These are phyloP conservation scores for Solanum neorickii DNA, from an alignment of 257 asterid species.

Conservation along the genomic window DNA sequence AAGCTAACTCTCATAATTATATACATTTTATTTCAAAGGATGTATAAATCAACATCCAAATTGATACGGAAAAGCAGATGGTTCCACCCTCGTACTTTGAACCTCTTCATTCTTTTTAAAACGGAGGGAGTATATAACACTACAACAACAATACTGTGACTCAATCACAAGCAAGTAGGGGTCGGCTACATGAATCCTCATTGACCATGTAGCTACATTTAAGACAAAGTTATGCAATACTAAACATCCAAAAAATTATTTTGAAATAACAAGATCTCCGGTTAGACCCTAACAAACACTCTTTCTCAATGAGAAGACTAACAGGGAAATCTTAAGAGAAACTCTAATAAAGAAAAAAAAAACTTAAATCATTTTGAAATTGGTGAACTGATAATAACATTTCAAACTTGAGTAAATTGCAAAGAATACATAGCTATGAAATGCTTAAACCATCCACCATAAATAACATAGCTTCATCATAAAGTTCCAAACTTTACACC, in stretches of 20 bases:
- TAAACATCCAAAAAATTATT: not conserved
- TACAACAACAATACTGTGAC: not conserved
- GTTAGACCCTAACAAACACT: not conserved
- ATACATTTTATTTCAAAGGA: not conserved
- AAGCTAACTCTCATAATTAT: not conserved
- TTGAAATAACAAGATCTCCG: not conserved
- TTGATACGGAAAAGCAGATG: not conserved
- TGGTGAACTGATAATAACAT: not conserved
- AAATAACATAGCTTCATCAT: not conserved
- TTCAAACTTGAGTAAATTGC: not conserved
- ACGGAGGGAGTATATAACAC: not conserved
- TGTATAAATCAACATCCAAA: not conserved
- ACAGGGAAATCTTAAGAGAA: not conserved
- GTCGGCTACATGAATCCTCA: not conserved
- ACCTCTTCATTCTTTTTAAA: not conserved
- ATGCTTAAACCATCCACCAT: not conserved
- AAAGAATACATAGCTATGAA: not conserved
- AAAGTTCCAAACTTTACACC: not conserved
- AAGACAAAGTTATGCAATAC: not conserved
- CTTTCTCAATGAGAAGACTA: not conserved
- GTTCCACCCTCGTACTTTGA: not conserved
- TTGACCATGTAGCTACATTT: not conserved
- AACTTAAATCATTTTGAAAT: not conserved
- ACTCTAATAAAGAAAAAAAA: not conserved
- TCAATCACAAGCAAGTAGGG: not conserved